A percentile compares a stretch with the other conserved stretches of the same genome.
phyloP scores from a whole-genome alignment of 768 basidiomycete species.

The Boletus patriciae region DNA sequence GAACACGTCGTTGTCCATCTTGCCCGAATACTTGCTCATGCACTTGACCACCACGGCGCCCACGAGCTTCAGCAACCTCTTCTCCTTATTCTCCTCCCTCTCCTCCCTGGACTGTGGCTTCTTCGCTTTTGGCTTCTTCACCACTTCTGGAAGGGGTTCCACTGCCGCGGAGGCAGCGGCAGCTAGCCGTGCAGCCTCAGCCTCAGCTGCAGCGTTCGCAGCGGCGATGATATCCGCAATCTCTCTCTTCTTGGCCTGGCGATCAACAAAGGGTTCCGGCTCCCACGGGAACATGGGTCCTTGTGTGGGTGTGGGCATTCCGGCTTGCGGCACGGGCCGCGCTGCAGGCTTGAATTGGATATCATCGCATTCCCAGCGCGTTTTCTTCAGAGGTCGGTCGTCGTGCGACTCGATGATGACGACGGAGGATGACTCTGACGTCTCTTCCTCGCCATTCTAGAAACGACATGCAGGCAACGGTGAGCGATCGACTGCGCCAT shows the following conservation, averaged over 20 bases:
- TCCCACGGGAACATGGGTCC: neutral
- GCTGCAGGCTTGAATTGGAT: constrained; percentile 19
- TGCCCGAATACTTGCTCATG: constrained; percentile 85
- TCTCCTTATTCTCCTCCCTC: constrained; percentile 74
- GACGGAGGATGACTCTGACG: constrained; percentile 14
- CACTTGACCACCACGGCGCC: constrained; percentile 88
- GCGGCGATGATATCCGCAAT: constrained; percentile 45
- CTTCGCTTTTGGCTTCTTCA: constrained; percentile 31
- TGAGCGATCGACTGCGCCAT: neutral
- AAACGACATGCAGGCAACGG: neutral
- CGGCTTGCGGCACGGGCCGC: neutral
- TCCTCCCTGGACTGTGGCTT: constrained; percentile 54
- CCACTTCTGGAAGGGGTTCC: constrained; percentile 14
- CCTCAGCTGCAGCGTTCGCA: constrained; percentile 37
- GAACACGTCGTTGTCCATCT: constrained; percentile 78
- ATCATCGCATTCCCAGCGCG: constrained; percentile 30
- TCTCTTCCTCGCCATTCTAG: constrained; percentile 36
- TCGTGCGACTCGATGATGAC: constrained; percentile 25
- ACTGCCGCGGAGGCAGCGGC: constrained; percentile 12
- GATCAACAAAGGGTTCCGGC: neutral
- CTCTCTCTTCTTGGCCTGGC: constrained; percentile 25
- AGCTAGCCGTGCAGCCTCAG: constrained; percentile 32
- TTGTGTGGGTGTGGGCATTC: neutral
- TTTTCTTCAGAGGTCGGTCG: constrained; percentile 35
- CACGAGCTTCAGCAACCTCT: constrained; percentile 77